Percentiles rank a stretch among this genome's conserved stretches.
These are phyloP conservation scores for Collybia nuda DNA, from an alignment of 768 basidiomycete species.

Conservation along the genomic window DNA sequence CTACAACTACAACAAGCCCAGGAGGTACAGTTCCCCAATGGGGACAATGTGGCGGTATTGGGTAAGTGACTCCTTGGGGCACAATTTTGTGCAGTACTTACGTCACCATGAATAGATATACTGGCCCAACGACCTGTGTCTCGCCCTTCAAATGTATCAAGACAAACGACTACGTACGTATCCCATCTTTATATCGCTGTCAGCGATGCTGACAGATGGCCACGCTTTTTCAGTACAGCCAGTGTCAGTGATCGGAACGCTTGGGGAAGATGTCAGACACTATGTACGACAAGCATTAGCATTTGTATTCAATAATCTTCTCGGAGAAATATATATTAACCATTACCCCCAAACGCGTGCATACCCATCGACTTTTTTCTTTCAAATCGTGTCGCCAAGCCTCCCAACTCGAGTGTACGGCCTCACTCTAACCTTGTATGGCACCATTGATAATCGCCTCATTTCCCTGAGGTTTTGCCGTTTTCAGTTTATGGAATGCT, in stretches of 20 bases:
- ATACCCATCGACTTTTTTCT: too few relatives aligned
- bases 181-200: not conserved
- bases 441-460: too few relatives aligned
- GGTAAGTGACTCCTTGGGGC: conserved; percentile 20
- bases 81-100: not conserved
- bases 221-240: conserved; percentile 19
- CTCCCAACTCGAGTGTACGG: too few relatives aligned
- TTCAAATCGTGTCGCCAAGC: too few relatives aligned
- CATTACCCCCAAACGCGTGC: too few relatives aligned
- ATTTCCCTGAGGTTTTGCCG: too few relatives aligned
- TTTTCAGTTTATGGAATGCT: too few relatives aligned
- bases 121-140: conserved; percentile 35
- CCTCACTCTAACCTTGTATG: too few relatives aligned
- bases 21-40: conserved; percentile 33
- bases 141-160: conserved; percentile 32
- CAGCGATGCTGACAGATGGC: not conserved
- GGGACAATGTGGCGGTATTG: conserved; percentile 42
- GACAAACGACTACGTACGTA: conserved; percentile 32
- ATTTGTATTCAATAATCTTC: too few relatives aligned
- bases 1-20: conserved; percentile 14
- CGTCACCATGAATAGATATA: conserved; percentile 20
- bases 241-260: conserved; percentile 11
- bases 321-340: too few relatives aligned
- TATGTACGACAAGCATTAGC: too few relatives aligned
- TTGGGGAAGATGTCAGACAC: too few relatives aligned